Base-by-base conservation (phyloP, 495 filamentous ascomycete species). In the Lepraria neglecta region DNA sequence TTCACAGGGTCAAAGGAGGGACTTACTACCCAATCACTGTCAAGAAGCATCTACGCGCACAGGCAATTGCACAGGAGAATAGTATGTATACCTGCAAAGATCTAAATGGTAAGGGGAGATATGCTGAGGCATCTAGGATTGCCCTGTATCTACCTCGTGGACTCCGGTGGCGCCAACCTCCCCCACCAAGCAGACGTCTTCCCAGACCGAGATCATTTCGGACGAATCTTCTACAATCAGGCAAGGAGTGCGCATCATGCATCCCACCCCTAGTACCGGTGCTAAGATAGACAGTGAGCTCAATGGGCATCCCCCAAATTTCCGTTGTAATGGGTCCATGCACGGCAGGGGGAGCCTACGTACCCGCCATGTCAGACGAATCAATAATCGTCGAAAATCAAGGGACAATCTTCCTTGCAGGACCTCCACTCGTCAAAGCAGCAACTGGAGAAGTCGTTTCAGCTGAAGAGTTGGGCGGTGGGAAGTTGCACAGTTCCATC, bases 1-100 rank as follows among this genome's bases (percentile, higher is more conserved):
- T 52, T 6, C 56, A 56, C 58, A 81, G 77, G 15, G 94, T 96
- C 64, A 98, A 98, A 76, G 94, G 95, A n/a, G 94, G 94, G 51
- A 97, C 95, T 3, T 98, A 98, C 75, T 97, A 91, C 72, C 94
- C 94, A 0, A 92, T 98, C 56, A 98, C 94, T 2, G 91, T 98
- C 38, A 96, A 96, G 77, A 98, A 98, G 76, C 95, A 97, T 74
- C 78, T 97, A 15, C 84, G 94, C 59, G 94, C 94, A 27, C 94
- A 98, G 73, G 86, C 84, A 28, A 87, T 97, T 59, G 94, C 94
- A 3, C 82, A 89, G 63, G 88, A 97, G 72, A 98, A 97, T 69
- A 84, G 83, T 61, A 70, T 76, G 59, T 21, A 2, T 0, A 19
- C 28, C 6, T 15, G 1, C 48, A 17, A 17, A 3, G 0, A 4